These are phyloP conservation scores for Vigna angularis DNA, from an alignment of 306 rosid genomes.

Conservation along the genomic window DNA sequence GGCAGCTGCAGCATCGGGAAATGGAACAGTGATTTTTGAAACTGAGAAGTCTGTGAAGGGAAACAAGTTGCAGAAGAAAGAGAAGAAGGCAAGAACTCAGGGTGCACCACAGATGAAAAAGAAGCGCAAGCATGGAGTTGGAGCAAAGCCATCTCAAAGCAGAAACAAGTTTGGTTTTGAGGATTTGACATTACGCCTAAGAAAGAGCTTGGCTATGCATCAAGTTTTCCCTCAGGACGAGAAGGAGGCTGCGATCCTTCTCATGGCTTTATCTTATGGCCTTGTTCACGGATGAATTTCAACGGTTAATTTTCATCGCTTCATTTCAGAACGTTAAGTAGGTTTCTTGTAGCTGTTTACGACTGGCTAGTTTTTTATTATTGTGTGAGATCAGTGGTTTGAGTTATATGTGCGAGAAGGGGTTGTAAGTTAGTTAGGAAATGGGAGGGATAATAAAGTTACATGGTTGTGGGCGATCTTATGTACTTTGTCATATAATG, in stretches of 20 bases:
- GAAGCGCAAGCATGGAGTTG: conserved; percentile 41
- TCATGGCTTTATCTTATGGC: conserved; percentile 94
- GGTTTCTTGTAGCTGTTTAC: conserved; percentile 38
- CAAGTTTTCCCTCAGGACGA: conserved; percentile 95
- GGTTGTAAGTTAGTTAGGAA: conserved; percentile 13
- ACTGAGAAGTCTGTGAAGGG: conserved; percentile 48
- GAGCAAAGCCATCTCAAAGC: conserved; percentile 40
- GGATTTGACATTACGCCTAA: conserved; percentile 64
- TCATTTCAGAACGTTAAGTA: conserved; percentile 19
- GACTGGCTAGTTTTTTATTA: conserved; percentile 32
- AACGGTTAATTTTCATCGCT: background rate
- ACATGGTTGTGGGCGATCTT: conserved; percentile 27
- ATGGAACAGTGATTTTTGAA: conserved; percentile 47
- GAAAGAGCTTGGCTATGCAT: conserved; percentile 63
- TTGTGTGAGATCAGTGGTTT: conserved; percentile 38
- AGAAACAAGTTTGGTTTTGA: conserved; percentile 62
- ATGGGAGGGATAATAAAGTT: conserved; percentile 26
- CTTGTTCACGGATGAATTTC: conserved; percentile 76
- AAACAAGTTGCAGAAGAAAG: conserved; percentile 42
- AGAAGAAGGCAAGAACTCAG: conserved; percentile 43
- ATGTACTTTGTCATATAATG: conserved; percentile 34
- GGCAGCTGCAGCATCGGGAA: conserved; percentile 68
- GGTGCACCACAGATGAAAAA: conserved; percentile 34
- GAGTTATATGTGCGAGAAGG: conserved; percentile 20
- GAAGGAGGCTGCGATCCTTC: conserved; percentile 92